phyloP scores from a whole-genome alignment of 768 basidiomycete species.

The Boletellus ananas region DNA sequence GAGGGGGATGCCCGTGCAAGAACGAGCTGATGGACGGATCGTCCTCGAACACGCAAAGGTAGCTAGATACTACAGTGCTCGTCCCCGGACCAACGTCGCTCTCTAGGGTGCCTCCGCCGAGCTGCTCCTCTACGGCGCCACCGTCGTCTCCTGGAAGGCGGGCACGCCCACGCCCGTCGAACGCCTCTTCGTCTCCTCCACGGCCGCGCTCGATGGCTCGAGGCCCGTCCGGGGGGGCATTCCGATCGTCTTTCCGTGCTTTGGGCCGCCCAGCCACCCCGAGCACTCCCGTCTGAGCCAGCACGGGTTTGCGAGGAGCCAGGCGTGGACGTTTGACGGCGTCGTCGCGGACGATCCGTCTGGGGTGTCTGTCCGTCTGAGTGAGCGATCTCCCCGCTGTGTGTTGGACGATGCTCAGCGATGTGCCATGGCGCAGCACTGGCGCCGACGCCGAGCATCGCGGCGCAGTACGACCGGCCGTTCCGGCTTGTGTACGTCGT shows the following conservation, averaged over 20 bases:
- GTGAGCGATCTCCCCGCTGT: conserved; percentile 41
- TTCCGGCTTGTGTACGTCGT: conserved; percentile 83
- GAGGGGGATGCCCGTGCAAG: conserved; percentile 53
- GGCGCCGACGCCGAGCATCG: conserved; percentile 56
- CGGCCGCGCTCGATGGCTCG: conserved; percentile 73
- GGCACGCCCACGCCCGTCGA: conserved; percentile 47
- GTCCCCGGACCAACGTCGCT: background rate
- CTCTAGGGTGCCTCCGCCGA: conserved; percentile 61
- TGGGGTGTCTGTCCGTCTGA: conserved; percentile 71
- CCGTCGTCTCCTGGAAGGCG: conserved; percentile 82
- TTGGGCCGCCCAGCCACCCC: conserved; percentile 76
- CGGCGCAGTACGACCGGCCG: conserved; percentile 51
- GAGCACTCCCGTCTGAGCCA: conserved; percentile 71
- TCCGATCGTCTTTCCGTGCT: conserved; percentile 78
- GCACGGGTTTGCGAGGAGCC: conserved; percentile 89
- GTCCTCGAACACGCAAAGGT: conserved; percentile 65
- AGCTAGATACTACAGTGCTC: background rate
- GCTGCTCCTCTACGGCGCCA: conserved; percentile 79
- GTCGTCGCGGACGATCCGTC: conserved; percentile 64
- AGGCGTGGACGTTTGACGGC: conserved; percentile 65
- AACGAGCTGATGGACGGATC: conserved; percentile 37
- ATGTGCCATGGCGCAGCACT: conserved; percentile 43
- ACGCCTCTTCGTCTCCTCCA: conserved; percentile 77
- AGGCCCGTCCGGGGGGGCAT: conserved; percentile 67
- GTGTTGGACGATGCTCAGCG: conserved; percentile 1